Conservation (phyloP, 2,329 filamentous ascomycete species). For the Delphinella strobiligena region DNA sequence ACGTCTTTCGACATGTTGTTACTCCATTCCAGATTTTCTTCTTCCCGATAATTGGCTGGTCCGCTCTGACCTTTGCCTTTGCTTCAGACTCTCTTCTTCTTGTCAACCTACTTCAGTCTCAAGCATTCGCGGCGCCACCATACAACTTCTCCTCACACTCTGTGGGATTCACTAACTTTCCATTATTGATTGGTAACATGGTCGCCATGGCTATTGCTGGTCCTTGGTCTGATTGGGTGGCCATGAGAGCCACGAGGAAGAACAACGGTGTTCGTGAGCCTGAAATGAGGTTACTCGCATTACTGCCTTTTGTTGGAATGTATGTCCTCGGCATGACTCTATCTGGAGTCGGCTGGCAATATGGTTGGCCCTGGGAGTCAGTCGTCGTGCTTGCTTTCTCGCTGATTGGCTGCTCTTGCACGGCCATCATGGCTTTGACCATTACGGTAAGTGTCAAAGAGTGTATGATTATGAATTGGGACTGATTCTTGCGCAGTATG, state of each 20-base stretch:
- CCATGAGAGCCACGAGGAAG: slow-evolving; percentile 37
- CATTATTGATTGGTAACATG: slow-evolving; percentile 29
- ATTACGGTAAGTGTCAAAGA: not conserved
- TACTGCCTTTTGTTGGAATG: slow-evolving; percentile 39
- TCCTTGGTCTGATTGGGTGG: slow-evolving; percentile 41
- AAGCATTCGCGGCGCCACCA: slow-evolving; percentile 22
- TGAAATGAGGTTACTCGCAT: slow-evolving; percentile 47
- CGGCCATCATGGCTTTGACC: not conserved
- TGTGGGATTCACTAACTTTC: slow-evolving; percentile 40
- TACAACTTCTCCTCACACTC: slow-evolving; percentile 32
- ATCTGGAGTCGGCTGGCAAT: slow-evolving; percentile 4
- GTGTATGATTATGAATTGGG: no score
- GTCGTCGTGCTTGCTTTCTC: not conserved
- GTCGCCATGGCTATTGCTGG: slow-evolving; percentile 38
- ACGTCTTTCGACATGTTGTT: not conserved
- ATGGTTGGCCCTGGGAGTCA: slow-evolving; percentile 12
- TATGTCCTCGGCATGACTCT: slow-evolving; percentile 32
- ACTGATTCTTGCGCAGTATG: no score
- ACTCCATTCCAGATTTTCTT: not conserved
- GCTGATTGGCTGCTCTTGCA: not conserved
- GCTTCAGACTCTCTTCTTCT: not conserved
- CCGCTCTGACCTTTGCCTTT: not conserved
- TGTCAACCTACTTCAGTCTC: not conserved
- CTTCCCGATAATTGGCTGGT: slow-evolving; percentile 1
- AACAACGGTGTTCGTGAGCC: slow-evolving; percentile 47